These are phyloP conservation scores for Chlamydomonas applanata DNA, from an alignment of 139 green algal genomes.

Conservation along the genomic window DNA sequence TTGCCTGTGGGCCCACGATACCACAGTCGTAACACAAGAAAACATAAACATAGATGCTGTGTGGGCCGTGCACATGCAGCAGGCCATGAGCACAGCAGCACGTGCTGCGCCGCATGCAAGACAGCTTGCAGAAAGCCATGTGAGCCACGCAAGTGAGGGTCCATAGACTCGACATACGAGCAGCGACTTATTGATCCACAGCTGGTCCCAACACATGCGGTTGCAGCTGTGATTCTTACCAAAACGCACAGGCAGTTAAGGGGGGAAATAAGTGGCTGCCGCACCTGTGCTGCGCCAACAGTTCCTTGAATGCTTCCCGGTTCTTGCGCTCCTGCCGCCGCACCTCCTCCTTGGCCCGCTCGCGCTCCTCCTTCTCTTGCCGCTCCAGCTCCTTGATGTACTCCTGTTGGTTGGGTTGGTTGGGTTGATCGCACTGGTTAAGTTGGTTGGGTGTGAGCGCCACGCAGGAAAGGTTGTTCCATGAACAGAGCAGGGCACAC, in stretches of 20 bases:
- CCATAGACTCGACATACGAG: too few species aligned
- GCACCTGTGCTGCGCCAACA: conserved; percentile 60
- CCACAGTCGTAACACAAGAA: too few species aligned
- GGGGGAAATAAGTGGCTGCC: too few species aligned
- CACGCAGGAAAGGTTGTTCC: background rate
- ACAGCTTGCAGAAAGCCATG: too few species aligned
- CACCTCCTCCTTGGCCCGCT: conserved; percentile 60
- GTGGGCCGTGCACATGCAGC: background rate
- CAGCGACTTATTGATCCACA: too few species aligned
- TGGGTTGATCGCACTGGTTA: background rate
- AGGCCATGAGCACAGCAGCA: background rate
- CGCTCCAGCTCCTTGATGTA: conserved; percentile 74
- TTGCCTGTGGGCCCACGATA: conserved; percentile 17
- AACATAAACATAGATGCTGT: background rate
- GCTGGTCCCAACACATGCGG: too few species aligned
- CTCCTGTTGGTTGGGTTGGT: conserved; percentile 20
- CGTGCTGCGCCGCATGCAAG: background rate
- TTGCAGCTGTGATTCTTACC: too few species aligned
- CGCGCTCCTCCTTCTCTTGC: conserved; percentile 60
- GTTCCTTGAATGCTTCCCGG: conserved; percentile 74
- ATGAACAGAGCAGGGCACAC: background rate
- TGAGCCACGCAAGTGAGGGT: too few species aligned
- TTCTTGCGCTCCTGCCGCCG: conserved; percentile 67
- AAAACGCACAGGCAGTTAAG: too few species aligned
- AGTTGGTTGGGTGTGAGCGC: background rate